These are phyloP conservation scores for Rhizophlyctis rosea DNA, from an alignment of 192 early-diverging fungal genomes.

Conservation along the genomic window DNA sequence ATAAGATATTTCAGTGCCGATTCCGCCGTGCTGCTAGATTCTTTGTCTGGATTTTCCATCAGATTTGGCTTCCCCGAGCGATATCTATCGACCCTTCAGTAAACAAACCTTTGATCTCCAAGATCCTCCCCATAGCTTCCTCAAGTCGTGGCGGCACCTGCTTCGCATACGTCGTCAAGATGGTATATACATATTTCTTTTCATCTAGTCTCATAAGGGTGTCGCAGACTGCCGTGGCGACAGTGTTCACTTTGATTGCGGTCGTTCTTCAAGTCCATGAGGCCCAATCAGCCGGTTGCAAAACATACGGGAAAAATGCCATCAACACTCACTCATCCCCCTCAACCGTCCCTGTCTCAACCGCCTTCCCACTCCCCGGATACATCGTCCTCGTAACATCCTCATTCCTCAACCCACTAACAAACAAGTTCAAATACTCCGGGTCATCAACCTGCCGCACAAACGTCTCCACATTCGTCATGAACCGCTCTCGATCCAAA, in stretches of 20 bases:
- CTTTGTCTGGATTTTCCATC: constrained; percentile 18
- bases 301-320: too few relatives aligned
- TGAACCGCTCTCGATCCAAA: constrained; percentile 67
- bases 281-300: background rate
- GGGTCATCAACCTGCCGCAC: constrained; percentile 72
- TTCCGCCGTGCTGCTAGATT: constrained; percentile 67
- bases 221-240: constrained; percentile 67
- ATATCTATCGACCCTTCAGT: background rate
- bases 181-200: constrained; percentile 65
- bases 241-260: constrained; percentile 64
- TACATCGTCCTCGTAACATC: constrained; percentile 86
- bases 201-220: constrained; percentile 55
- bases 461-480: constrained; percentile 65
- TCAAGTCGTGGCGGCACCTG: constrained; percentile 78
- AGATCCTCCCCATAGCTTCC: constrained; percentile 68
- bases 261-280: background rate
- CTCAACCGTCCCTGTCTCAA: background rate
- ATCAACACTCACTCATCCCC: too few relatives aligned
- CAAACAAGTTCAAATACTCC: constrained; percentile 88
- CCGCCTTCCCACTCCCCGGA: constrained; percentile 22
- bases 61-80: background rate
- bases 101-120: constrained; percentile 49
- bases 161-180: constrained; percentile 83
- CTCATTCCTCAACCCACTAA: constrained; percentile 76
- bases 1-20: constrained; percentile 85